Base-by-base conservation (phyloP, 768 basidiomycete species). In the Hirschioporus abietinus region DNA sequence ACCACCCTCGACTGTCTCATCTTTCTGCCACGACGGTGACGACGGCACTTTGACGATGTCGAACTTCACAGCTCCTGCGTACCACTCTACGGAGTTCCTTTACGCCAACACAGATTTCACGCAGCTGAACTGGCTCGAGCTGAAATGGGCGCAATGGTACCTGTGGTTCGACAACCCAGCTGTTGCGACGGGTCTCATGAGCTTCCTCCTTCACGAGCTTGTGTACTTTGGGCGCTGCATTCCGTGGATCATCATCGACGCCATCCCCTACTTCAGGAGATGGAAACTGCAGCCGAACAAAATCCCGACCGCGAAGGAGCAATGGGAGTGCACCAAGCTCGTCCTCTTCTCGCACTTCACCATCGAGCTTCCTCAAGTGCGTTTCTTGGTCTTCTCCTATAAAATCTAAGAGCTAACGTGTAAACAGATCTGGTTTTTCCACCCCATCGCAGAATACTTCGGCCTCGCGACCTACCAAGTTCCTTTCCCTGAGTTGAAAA, bases 161-260 rank as follows among this genome's bases (percentile, higher is more conserved):
- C 77, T 91, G 59, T 88, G 81, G 81, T 88, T 96, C 61, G 93
- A 88, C 65, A 94, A 96, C 80, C 95, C 95, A 0, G 75, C 95
- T 66, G 82, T 99, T 70, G 97, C 97, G 15, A 99, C 97, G 0
- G 96, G 96, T 64, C 79, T 99, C 65, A 87, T 93, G 86, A 92
- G 90, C 69, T 98, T 99, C 77, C 68, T 96, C 25, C 72, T 99
- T 70, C 97, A 99, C 77, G 97, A 99, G 84, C 78, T 95, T 73
- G 93, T 98, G 9, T 99, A 99, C 80, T 99, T 99, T 74, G 97
- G 96, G 52, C 91, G 97, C 25, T 89, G 90, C 70, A 76, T 99
- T 20, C 97, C 96, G 0, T 97, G 95, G 93, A 90, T 98, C 71
- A 91, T 97, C 77, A 89, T 98, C 75, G 97, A 99, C 78, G 81